Evolutionary conservation across 2,329 filamentous ascomycete genomes (phyloP), one percentile per base, ranked within the genome.

Genomic region (Ceratocystis eucalypticola): DNA sequence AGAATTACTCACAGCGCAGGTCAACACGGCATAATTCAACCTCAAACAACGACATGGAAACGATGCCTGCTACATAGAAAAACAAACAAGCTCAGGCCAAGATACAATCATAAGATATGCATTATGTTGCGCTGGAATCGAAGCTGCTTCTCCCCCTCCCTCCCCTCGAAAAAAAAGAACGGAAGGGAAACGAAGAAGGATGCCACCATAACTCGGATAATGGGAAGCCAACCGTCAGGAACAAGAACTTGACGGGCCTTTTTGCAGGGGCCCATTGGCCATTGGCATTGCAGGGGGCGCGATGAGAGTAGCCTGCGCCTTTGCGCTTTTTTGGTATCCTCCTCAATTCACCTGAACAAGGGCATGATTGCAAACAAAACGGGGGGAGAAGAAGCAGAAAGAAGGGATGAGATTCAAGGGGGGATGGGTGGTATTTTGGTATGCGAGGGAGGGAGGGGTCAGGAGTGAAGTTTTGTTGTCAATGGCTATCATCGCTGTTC

Each of bases 171-270:
- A 28, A 59, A 22, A 57, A 50, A 57, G 44, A 53, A 53, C 22
- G 44, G 37, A 50, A 25, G 5, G 20, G 8, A 28, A 25, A 59
- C 15, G 12, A 59, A 33, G 30, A 59, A 37, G 57, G 30, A 55
- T 55, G 50, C 50, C 28, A 59, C 33, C 28, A 59, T 10, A 59
- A 37, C 55, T 59, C 28, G 55, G 55, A 59, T 59, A 59, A 37
- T 59, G 25, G 25, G 55, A 33, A 59, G 55, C 55, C 55, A 59
- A 28, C 55, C 55, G 55, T 37, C 55, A 59, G 55, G 55, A 59
- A 59, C 55, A 59, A 37, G 55, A 59, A 37, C 55, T 59, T 59
- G 55, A 59, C 55, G 55, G 28, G 55, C 55, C 55, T 59, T 59
- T 59, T 37, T 37, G 55, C 55, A 59, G 12, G 55, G 55, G 55